A percentile compares a stretch with the other conserved stretches of the same genome.
These are phyloP conservation scores for Pholiota adiposa DNA, from an alignment of 1,284 basidiomycete species.

Conservation along the genomic window DNA sequence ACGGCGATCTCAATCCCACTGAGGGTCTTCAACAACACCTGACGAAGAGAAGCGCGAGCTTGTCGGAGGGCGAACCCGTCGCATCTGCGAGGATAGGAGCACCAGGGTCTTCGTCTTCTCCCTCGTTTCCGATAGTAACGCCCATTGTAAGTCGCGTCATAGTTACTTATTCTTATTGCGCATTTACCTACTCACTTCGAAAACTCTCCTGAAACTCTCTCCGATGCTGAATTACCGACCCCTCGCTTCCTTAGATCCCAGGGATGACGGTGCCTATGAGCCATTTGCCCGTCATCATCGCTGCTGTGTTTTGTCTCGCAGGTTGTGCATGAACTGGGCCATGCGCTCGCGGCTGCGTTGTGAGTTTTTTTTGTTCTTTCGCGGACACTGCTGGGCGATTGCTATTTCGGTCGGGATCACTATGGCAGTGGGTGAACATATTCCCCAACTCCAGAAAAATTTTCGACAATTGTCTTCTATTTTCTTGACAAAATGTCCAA, in stretches of 20 bases:
- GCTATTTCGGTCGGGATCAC: too few relatives aligned
- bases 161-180: too few relatives aligned
- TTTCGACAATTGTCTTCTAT: too few relatives aligned
- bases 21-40: conserved; percentile 1
- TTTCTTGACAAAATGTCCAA: too few relatives aligned
- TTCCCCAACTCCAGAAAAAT: too few relatives aligned
- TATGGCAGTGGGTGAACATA: too few relatives aligned
- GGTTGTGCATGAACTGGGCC: conserved; percentile 71
- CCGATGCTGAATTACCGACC: not conserved
- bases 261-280: conserved; percentile 73
- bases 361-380: conserved; percentile 39
- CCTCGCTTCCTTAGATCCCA: conserved; percentile 64
- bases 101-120: not conserved
- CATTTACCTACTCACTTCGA: too few relatives aligned
- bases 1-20: not conserved
- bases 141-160: conserved; percentile 47
- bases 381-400: too few relatives aligned
- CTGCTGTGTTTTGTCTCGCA: conserved; percentile 62
- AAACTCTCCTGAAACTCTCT: not conserved
- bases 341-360: conserved; percentile 69
- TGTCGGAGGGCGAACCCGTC: not conserved
- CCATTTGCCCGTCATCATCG: conserved; percentile 63
- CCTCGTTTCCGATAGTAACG: conserved; percentile 29
- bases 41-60: conserved; percentile 3
- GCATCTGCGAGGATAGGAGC: not conserved